phyloP scores from a whole-genome alignment of 768 basidiomycete species.

The Boletales sp. region DNA sequence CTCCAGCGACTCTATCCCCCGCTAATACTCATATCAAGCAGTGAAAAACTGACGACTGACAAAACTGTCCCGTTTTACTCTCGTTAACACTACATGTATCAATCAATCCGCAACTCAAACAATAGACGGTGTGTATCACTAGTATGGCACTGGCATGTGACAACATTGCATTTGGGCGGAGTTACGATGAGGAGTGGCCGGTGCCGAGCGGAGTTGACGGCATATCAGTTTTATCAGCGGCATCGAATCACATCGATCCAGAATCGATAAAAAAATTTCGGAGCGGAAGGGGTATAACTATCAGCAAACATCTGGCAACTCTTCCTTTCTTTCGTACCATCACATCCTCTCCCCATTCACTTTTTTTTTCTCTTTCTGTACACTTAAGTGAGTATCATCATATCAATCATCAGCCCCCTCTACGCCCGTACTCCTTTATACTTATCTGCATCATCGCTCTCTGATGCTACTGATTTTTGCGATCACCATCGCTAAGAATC shows the following conservation, averaged over 20 bases:
- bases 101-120: too few relatives aligned
- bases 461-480: conserved; percentile 21
- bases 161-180: conserved; percentile 1
- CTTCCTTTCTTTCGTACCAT: conserved; percentile 36
- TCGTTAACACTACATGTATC: too few relatives aligned
- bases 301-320: conserved; percentile 43
- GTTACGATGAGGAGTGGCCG: conserved; percentile 13
- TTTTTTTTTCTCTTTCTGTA: conserved; percentile 38
- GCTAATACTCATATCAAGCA: too few relatives aligned
- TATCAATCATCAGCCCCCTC: neutral
- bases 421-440: conserved; percentile 24
- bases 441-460: conserved; percentile 15
- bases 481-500: conserved; percentile 12
- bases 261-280: conserved; percentile 62
- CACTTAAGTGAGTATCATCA: conserved; percentile 39
- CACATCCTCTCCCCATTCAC: conserved; percentile 30
- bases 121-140: too few relatives aligned
- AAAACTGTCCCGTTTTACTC: too few relatives aligned
- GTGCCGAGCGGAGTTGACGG: conserved; percentile 42
- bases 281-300: conserved; percentile 53
- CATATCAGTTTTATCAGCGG: conserved; percentile 46
- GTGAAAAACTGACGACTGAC: too few relatives aligned
- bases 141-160: too few relatives aligned
- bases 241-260: conserved; percentile 55
- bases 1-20: conserved; percentile 7